phyloP scores from a whole-genome alignment of 2,329 filamentous ascomycete genomes.

The Orbilia quercus region DNA sequence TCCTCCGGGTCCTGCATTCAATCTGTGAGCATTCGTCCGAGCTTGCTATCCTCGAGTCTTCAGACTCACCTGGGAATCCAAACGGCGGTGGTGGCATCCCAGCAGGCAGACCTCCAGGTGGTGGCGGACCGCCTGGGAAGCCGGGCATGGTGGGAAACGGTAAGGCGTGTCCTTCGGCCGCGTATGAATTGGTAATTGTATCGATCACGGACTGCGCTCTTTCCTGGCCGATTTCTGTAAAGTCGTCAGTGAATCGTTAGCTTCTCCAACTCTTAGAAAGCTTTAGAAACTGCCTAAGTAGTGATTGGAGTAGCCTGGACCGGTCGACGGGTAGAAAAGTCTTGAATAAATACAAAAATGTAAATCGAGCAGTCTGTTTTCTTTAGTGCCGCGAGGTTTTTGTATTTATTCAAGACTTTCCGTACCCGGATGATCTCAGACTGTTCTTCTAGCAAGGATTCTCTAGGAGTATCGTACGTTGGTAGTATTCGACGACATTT shows the following conservation, averaged over 20 bases:
- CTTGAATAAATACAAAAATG: too few relatives aligned
- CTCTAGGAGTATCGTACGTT: too few relatives aligned
- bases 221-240: slow-evolving; percentile 91
- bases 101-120: slow-evolving; percentile 60
- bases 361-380: too few relatives aligned
- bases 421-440: too few relatives aligned
- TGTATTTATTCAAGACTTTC: too few relatives aligned
- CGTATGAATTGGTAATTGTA: slow-evolving; percentile 95
- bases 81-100: slow-evolving; percentile 69
- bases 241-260: slow-evolving; percentile 11
- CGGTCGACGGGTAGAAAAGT: too few relatives aligned
- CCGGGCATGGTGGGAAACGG: slow-evolving; percentile 76
- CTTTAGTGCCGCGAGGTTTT: too few relatives aligned
- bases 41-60: slow-evolving; percentile 11
- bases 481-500: slow-evolving; percentile 98
- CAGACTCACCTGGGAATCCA: slow-evolving; percentile 71
- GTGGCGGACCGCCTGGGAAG: slow-evolving; percentile 74
- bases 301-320: too few relatives aligned
- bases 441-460: too few relatives aligned
- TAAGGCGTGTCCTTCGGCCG: slow-evolving; percentile 84
- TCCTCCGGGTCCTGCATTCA: slow-evolving; percentile 25
- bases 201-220: slow-evolving; percentile 99
- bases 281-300: too few relatives aligned
- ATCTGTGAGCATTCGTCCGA: slow-evolving; percentile 6
- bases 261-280: too few relatives aligned